Percentiles rank a stretch among this genome's conserved stretches.
phyloP scores from a whole-genome alignment of 345 rosid genomes.

The Aegle marmelos region DNA sequence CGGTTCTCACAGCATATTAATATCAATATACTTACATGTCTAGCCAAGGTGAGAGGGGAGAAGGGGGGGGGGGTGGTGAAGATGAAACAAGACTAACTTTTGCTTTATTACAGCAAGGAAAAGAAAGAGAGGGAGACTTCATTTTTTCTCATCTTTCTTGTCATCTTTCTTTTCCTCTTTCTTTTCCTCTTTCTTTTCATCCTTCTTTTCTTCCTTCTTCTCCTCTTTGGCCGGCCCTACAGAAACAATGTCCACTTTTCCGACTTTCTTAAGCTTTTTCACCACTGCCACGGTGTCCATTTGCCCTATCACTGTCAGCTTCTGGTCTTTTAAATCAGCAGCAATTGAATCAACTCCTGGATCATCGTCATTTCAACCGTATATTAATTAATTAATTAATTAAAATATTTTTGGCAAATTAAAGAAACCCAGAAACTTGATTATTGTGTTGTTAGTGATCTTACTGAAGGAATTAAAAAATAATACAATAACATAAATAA shows the following conservation, averaged over 20 bases:
- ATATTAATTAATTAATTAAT: no score
- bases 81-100: neutral
- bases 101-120: neutral
- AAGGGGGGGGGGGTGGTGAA: no score
- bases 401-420: neutral
- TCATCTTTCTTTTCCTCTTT: conserved; percentile 44
- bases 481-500: no score
- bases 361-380: neutral
- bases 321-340: conserved; percentile 86
- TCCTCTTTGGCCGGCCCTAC: conserved; percentile 96
- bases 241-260: conserved; percentile 81
- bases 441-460: neutral
- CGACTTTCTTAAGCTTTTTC: conserved; percentile 90
- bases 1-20: neutral
- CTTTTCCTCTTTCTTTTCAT: conserved; percentile 52
- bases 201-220: conserved; percentile 79
- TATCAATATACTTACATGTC: neutral
- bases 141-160: conserved; percentile 30
- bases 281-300: conserved; percentile 88
- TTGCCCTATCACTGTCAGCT: conserved; percentile 75
- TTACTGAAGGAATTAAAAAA: neutral
- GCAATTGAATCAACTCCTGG: conserved; percentile 90
- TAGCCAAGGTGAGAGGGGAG: neutral
- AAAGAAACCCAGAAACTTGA: neutral
- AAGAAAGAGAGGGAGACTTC: neutral